These are phyloP conservation scores for Neonectria ditissima DNA, from an alignment of 2,329 filamentous ascomycete species.

Conservation along the genomic window DNA sequence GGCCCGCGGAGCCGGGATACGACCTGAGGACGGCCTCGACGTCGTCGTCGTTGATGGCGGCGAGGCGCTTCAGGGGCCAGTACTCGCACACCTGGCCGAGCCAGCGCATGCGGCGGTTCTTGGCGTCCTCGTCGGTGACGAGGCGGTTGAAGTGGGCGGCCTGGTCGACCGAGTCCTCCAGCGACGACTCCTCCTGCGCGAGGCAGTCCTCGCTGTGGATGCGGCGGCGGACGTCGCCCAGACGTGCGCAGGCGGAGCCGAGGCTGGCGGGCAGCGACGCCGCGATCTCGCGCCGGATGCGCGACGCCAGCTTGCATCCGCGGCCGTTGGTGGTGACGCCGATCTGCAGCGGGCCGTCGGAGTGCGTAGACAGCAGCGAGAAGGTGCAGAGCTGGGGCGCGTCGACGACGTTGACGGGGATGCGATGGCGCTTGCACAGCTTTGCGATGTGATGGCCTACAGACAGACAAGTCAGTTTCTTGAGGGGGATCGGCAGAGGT, in stretches of 20 bases:
- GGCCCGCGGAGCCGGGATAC: constrained; percentile 62
- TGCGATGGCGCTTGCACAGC: constrained; percentile 81
- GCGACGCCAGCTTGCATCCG: constrained; percentile 91
- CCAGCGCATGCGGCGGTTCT: constrained; percentile 90
- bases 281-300: constrained; percentile 89
- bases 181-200: constrained; percentile 63
- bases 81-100: constrained; percentile 97
- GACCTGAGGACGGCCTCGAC: constrained; percentile 80
- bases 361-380: constrained; percentile 87
- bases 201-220: constrained; percentile 78
- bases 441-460: constrained; percentile 76
- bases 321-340: constrained; percentile 95
- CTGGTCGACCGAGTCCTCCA: constrained; percentile 78
- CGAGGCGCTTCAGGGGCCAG: constrained; percentile 89
- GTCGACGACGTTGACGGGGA: constrained; percentile 94
- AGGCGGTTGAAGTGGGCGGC: constrained; percentile 86
- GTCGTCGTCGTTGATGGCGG: constrained; percentile 82
- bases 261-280: constrained; percentile 80
- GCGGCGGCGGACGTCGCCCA: constrained; percentile 78
- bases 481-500: neutral
- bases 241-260: constrained; percentile 79
- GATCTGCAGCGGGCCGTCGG: constrained; percentile 91
- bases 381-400: constrained; percentile 89
- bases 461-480: constrained; percentile 4
- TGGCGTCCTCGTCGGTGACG: constrained; percentile 78